Percentiles rank a stretch among this genome's conserved stretches.
Evolutionary conservation across 2,329 filamentous ascomycete species (phyloP).

Genomic region (Paraphaeosphaeria sporulosa): DNA sequence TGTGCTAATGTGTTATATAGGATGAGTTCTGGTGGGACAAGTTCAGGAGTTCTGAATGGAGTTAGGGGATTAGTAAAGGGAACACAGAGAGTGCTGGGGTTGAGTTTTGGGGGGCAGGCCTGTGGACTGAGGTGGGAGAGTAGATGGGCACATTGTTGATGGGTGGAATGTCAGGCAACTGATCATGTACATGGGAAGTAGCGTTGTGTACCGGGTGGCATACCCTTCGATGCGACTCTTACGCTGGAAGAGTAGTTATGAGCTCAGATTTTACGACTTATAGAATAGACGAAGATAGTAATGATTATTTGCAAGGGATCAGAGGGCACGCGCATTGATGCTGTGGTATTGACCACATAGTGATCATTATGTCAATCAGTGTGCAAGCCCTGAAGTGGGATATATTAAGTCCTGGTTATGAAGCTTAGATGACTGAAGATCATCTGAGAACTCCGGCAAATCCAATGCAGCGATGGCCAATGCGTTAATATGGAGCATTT

Average conservation of each 20-base stretch:
- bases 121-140: background rate
- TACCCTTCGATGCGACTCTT: too few relatives aligned
- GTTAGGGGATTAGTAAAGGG: background rate
- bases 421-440: background rate
- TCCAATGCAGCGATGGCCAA: background rate
- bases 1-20: background rate
- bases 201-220: too few relatives aligned
- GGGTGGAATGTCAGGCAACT: too few relatives aligned
- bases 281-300: too few relatives aligned
- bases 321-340: too few relatives aligned
- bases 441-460: too few relatives aligned
- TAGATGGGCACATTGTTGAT: background rate
- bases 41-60: background rate
- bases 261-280: too few relatives aligned
- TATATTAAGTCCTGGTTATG: background rate
- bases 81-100: background rate
- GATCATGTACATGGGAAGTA: too few relatives aligned
- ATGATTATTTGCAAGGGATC: too few relatives aligned
- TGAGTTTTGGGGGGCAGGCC: background rate
- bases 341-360: background rate
- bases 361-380: too few relatives aligned
- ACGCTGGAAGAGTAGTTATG: too few relatives aligned
- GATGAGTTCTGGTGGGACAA: background rate
- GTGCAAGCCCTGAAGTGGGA: background rate
- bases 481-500: too few relatives aligned